Evolutionary conservation across 2,329 filamentous ascomycete genomes (phyloP).

Genomic region (Corniculantispora saksenae): DNA sequence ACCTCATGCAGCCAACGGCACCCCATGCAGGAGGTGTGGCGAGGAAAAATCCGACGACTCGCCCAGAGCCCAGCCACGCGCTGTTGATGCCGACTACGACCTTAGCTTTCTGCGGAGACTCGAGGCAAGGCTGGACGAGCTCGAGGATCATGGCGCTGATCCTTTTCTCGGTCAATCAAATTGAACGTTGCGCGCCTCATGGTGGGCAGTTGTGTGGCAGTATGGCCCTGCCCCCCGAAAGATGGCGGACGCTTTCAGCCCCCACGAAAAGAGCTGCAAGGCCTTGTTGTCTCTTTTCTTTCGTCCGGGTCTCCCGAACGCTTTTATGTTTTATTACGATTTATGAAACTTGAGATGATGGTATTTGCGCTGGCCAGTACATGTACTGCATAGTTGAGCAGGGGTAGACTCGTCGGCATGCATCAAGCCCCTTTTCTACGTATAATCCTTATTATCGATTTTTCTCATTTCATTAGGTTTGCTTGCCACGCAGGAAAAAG

Average conservation of each 20-base stretch:
- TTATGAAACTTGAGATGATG: background rate
- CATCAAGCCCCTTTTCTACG: background rate
- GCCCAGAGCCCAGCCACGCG: slow-evolving; percentile 58
- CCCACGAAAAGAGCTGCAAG: background rate
- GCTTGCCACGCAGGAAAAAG: background rate
- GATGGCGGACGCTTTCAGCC: background rate
- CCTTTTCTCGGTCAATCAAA: background rate
- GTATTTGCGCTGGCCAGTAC: background rate
- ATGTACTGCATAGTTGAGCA: background rate
- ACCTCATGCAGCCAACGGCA: slow-evolving; percentile 49
- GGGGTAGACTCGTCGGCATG: background rate
- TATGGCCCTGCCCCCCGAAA: background rate
- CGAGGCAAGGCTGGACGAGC: slow-evolving; percentile 53
- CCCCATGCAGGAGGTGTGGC: slow-evolving; percentile 60
- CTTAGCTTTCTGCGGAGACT: slow-evolving; percentile 60
- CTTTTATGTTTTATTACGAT: background rate
- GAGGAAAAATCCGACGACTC: slow-evolving; percentile 62
- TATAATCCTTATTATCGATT: background rate
- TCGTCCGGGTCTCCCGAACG: background rate
- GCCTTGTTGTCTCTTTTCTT: background rate
- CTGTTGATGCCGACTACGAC: slow-evolving; percentile 62
- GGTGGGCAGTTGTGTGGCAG: background rate
- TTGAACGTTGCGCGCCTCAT: background rate
- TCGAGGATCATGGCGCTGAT: slow-evolving; percentile 35
- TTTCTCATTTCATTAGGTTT: background rate